Base-by-base conservation (phyloP, 2,329 filamentous ascomycete genomes). In the Aspergillus sp. region DNA sequence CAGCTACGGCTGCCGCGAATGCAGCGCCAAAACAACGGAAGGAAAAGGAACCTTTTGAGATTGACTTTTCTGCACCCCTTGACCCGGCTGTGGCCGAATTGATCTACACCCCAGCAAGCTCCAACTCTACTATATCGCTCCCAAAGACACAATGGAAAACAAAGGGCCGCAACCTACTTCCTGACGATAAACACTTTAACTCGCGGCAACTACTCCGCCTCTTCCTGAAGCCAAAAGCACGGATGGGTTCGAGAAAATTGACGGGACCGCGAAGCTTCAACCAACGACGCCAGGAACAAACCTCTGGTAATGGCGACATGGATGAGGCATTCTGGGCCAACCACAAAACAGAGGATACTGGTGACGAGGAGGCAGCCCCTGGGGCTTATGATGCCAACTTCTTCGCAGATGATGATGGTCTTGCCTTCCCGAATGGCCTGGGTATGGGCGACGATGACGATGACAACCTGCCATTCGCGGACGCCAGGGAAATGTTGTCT, bases 161-260 rank as follows among this genome's bases (percentile, higher is more conserved):
- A 39, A 96, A 96, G 75, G 92, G 89, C 1, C 85, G 91, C 48
- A 96, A 99, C 71, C 83, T 99, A 3, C 85, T 99, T 4, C 93
- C 96, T 2, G 95, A 99, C 69, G 95, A 99, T 77, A 97, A 97
- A 75, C 93, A 98, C 72, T 98, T 99, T 80, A 96, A 93, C 78
- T 98, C 93, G 8, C 90, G 89, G 70, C 91, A 96, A 63, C 81
- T 99, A 0, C 81, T 98, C 6, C 89, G 87, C 50, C 83, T 99
- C 1, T 99, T 98, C 82, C 82, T 98, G 26, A 99, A 99, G 74
- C 95, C 95, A 26, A 96, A 93, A 72, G 91, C 93, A 11, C 88
- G 89, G 42, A 84, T 97, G 74, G 87, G 89, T 44, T 85, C 86
- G 56, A 84, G 87, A 48, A 86, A 83, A 61, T 76, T 80, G 44